A percentile compares a stretch with the other conserved stretches of the same genome.
Conservation (phyloP, 75 land plant species). For the Chamaecyparis obtusa region DNA sequence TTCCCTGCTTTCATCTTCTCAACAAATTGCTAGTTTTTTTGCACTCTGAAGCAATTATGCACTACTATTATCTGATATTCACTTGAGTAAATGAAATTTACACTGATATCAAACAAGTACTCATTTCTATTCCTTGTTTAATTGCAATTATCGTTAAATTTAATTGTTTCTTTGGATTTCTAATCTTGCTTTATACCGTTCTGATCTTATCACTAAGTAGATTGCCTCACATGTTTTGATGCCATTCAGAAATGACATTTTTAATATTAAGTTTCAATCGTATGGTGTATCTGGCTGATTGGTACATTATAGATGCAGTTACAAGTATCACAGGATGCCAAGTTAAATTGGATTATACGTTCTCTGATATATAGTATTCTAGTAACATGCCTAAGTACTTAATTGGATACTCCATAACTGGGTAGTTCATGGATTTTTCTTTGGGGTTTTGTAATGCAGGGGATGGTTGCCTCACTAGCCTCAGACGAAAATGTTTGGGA, state of each 20-base stretch:
- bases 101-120: neutral
- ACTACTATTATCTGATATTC: neutral
- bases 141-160: neutral
- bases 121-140: neutral
- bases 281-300: neutral
- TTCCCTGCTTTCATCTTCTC: neutral
- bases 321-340: neutral
- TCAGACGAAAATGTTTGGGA: constrained; percentile 25
- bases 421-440: neutral
- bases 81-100: neutral
- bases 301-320: neutral
- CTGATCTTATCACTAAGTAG: neutral
- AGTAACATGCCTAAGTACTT: neutral
- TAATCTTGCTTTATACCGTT: neutral
- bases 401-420: neutral
- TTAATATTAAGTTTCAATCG: neutral
- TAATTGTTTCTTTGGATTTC: neutral
- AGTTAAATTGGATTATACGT: neutral
- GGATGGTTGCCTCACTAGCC: constrained; percentile 27
- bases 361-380: neutral
- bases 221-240: neutral
- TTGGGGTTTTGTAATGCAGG: constrained; percentile 14
- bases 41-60: constrained; percentile 1
- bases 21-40: neutral
- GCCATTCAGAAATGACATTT: neutral